phyloP scores from a whole-genome alignment of 192 early-diverging fungal species.

The Backusella macrospora region DNA sequence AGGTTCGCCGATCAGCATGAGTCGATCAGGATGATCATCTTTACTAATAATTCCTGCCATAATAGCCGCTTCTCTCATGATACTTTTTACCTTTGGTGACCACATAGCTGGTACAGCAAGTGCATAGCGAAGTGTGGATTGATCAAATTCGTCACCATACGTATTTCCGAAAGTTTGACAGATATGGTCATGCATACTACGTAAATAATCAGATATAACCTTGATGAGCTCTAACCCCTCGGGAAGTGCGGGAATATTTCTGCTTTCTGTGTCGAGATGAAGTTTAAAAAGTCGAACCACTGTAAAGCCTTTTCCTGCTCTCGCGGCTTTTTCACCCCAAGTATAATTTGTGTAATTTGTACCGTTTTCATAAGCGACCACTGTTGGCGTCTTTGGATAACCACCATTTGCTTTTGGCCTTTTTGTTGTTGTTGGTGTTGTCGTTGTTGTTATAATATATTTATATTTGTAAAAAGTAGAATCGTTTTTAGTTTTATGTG shows the following conservation, averaged over 20 bases:
- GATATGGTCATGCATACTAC: conserved; percentile 42
- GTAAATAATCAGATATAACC: conserved; percentile 58
- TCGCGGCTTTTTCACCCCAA: conserved; percentile 46
- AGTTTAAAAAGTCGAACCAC: conserved; percentile 51
- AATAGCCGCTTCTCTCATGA: conserved; percentile 51
- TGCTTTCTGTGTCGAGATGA: conserved; percentile 47
- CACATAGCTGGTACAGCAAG: conserved; percentile 58
- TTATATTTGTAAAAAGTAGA: not conserved
- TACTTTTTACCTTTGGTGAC: conserved; percentile 47
- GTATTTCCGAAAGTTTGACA: conserved; percentile 19
- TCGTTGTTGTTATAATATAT: not conserved
- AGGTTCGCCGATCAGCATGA: conserved; percentile 42
- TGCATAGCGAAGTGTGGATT: conserved; percentile 44
- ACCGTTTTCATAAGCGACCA: conserved; percentile 39
- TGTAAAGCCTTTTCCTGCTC: conserved; percentile 42
- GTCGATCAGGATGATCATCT: conserved; percentile 46
- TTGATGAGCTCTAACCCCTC: conserved; percentile 47
- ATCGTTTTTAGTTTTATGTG: no score
- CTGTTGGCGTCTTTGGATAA: conserved; percentile 41
- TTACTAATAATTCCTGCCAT: conserved; percentile 44
- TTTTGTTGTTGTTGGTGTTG: not conserved
- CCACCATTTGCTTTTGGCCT: not conserved
- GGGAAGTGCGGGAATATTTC: conserved; percentile 44
- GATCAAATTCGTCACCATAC: conserved; percentile 39
- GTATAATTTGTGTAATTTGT: conserved; percentile 41